Evolutionary conservation across 1,139 yeast genomes (phyloP).

Genomic region (Zygosaccharomyces pseudobailii): DNA sequence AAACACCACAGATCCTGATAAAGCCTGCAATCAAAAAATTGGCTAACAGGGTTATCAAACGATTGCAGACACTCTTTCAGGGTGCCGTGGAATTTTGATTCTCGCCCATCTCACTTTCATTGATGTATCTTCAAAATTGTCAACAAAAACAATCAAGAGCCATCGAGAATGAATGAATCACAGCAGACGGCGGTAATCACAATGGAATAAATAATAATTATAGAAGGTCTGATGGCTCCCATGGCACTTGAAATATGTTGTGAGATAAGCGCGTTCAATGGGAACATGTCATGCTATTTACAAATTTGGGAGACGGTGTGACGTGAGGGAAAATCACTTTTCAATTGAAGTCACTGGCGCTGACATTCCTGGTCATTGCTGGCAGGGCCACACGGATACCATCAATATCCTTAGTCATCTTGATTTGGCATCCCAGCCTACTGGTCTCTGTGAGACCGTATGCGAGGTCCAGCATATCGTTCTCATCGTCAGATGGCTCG

Average conservation of each 20-base stretch:
- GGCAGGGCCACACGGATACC: constrained; percentile 96
- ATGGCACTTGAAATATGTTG: background rate
- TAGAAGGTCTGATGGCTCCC: background rate
- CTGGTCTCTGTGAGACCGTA: constrained; percentile 97
- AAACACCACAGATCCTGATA: background rate
- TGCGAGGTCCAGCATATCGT: constrained; percentile 96
- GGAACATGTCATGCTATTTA: constrained; percentile 4
- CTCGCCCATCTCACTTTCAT: background rate
- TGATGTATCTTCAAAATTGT: background rate
- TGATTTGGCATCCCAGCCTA: constrained; percentile 89
- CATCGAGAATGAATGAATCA: background rate
- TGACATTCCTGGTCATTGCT: constrained; percentile 93
- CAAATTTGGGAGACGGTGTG: background rate
- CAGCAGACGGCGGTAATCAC: background rate
- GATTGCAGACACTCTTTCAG: background rate
- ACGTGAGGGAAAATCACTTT: background rate
- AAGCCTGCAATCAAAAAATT: background rate
- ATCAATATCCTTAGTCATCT: constrained; percentile 83
- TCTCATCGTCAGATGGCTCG: constrained; percentile 96
- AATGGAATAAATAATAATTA: background rate
- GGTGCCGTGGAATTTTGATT: background rate
- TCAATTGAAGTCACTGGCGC: constrained; percentile 60
- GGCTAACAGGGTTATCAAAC: background rate
- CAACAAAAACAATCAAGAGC: constrained; percentile 1
- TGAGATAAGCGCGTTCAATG: background rate